phyloP scores from a whole-genome alignment of 805 yeast genomes.

The Schizosaccharomyces lindneri region DNA sequence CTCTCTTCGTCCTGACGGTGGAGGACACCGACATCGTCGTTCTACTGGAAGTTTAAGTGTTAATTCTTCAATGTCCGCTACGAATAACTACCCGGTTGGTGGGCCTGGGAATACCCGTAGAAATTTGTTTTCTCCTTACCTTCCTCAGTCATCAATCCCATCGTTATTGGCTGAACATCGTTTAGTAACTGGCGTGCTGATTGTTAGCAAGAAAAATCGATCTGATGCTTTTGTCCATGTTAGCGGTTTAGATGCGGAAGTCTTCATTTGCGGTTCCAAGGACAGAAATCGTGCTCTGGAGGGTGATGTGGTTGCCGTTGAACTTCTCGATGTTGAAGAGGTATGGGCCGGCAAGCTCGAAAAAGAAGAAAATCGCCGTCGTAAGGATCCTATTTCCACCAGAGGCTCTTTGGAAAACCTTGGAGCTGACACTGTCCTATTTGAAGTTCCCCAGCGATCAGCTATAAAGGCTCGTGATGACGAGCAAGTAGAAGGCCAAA shows the following conservation, averaged over 20 bases:
- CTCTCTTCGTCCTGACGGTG: neutral
- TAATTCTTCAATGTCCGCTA: neutral
- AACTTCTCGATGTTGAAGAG: constrained; percentile 79
- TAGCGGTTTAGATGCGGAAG: constrained; percentile 83
- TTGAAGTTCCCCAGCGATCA: constrained; percentile 59
- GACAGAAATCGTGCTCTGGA: constrained; percentile 94
- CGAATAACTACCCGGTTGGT: constrained; percentile 6
- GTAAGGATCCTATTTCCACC: constrained; percentile 23
- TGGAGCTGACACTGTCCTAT: neutral
- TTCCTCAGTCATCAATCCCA: constrained; percentile 82
- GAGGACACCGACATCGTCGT: neutral
- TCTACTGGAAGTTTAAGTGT: neutral
- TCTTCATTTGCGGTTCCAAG: constrained; percentile 91
- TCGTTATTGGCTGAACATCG: constrained; percentile 72
- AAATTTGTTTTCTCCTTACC: constrained; percentile 82
- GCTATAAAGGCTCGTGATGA: constrained; percentile 94
- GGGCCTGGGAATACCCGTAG: constrained; percentile 18
- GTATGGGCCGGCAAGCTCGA: constrained; percentile 94
- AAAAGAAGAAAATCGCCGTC: constrained; percentile 87
- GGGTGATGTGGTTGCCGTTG: constrained; percentile 91
- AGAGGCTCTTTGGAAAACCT: neutral
- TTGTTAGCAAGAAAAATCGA: constrained; percentile 88
- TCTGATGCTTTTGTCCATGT: constrained; percentile 97
- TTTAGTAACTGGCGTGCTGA: constrained; percentile 69
- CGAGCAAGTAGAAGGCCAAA: constrained; percentile 95